Conservation (phyloP, 202 grass and related monocot genomes). For the Setaria viridis region DNA sequence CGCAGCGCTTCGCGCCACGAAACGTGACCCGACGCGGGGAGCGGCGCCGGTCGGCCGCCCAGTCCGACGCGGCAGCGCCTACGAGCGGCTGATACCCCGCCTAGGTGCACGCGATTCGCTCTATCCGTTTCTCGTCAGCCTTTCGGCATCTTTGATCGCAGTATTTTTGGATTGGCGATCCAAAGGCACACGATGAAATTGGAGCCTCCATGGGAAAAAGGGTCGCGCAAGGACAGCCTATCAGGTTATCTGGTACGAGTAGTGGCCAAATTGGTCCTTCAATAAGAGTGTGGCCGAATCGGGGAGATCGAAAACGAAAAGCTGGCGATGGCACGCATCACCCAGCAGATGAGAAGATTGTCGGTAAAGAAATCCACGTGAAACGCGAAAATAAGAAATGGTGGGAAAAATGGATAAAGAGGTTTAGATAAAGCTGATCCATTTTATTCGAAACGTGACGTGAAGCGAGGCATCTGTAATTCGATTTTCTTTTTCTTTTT, state of each 20-base stretch:
- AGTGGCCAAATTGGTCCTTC: conserved; percentile 27
- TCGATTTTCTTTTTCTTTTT: too few relatives aligned
- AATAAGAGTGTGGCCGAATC: neutral
- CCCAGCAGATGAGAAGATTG: neutral
- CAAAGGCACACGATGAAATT: neutral
- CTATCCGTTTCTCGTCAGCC: neutral
- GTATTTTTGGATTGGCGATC: conserved; percentile 1
- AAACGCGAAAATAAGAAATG: neutral
- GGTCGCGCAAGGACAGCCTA: conserved; percentile 4
- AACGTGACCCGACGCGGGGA: neutral
- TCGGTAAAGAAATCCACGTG: neutral
- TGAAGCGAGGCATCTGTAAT: too few relatives aligned
- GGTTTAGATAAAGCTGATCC: too few relatives aligned
- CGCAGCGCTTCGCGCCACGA: conserved; percentile 7
- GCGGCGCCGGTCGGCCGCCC: neutral
- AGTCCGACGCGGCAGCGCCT: conserved; percentile 7
- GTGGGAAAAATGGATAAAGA: neutral
- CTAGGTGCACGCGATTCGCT: conserved; percentile 12
- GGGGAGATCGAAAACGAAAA: neutral
- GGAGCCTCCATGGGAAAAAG: neutral
- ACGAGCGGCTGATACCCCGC: conserved; percentile 11
- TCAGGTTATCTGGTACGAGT: conserved; percentile 29
- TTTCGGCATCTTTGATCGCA: neutral
- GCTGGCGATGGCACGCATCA: neutral
- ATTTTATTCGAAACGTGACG: too few relatives aligned